phyloP scores from a whole-genome alignment of 2,329 filamentous ascomycete species.

The Aureobasidium sp. region DNA sequence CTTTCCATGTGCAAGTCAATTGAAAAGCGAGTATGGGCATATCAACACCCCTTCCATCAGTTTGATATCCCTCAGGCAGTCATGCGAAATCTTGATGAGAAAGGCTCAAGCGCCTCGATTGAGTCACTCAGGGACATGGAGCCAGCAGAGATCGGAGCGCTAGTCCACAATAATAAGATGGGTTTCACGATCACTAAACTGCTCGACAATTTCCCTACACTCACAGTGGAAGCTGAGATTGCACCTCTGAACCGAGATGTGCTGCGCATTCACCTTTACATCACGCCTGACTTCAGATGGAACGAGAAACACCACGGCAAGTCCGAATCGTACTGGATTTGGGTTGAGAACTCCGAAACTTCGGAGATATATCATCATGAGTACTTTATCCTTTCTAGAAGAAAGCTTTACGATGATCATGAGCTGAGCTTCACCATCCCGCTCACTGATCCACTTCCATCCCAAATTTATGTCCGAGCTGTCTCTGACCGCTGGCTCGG shows the following conservation, averaged over 20 bases:
- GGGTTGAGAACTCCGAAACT: constrained; percentile 97
- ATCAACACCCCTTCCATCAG: constrained; percentile 88
- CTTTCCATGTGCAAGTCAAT: constrained; percentile 93
- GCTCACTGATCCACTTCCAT: constrained; percentile 82
- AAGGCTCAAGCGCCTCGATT: constrained; percentile 63
- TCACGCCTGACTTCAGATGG: constrained; percentile 89
- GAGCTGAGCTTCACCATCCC: constrained; percentile 98
- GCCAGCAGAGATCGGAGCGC: constrained; percentile 73
- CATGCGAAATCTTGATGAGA: constrained; percentile 77
- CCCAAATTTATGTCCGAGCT: constrained; percentile 90
- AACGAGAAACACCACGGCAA: constrained; percentile 89
- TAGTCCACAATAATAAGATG: constrained; percentile 87
- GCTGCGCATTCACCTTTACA: constrained; percentile 75
- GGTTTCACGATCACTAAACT: constrained; percentile 75
- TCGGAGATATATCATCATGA: constrained; percentile 97
- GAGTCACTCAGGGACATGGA: constrained; percentile 92
- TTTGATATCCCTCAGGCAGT: constrained; percentile 85
- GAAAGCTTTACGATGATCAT: constrained; percentile 90
- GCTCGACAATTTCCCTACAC: constrained; percentile 83
- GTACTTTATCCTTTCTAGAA: constrained; percentile 85
- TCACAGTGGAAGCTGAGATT: constrained; percentile 87
- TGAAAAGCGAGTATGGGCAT: constrained; percentile 91
- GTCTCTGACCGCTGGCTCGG: constrained; percentile 96
- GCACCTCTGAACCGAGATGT: constrained; percentile 93
- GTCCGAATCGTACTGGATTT: constrained; percentile 96